Evolutionary conservation across 2,329 filamentous ascomycete species (phyloP).

Genomic region (Botrytis deweyae): DNA sequence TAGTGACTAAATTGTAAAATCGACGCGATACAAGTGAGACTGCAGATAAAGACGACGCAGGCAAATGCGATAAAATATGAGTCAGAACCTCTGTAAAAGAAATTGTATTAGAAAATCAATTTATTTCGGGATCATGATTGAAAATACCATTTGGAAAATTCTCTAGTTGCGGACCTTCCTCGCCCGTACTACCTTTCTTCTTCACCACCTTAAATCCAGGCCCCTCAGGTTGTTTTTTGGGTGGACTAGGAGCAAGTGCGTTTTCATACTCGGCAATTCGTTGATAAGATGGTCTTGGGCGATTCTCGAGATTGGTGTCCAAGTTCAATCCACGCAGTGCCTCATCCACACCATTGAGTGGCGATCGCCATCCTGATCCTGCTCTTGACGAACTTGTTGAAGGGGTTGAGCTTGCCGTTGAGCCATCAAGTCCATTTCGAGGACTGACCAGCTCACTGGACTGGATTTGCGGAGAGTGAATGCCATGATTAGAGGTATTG

Average conservation of each 20-base stretch:
- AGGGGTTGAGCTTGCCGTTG: conserved; percentile 30
- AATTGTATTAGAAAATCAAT: conserved; percentile 31
- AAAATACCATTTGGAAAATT: conserved; percentile 77
- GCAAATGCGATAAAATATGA: conserved; percentile 85
- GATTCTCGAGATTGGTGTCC: conserved; percentile 32
- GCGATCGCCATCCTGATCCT: conserved; percentile 15
- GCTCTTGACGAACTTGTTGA: conserved; percentile 24
- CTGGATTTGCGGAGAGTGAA: conserved; percentile 46
- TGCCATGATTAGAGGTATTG: conserved; percentile 57
- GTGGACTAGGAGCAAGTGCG: conserved; percentile 50
- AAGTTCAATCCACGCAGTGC: conserved; percentile 54
- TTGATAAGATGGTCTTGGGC: conserved; percentile 41
- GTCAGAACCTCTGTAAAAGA: conserved; percentile 75
- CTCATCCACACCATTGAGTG: conserved; percentile 48
- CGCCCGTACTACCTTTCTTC: conserved; percentile 39
- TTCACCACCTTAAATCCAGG: conserved; percentile 57
- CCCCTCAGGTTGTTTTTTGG: conserved; percentile 44
- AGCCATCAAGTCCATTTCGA: conserved; percentile 27
- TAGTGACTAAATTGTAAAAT: conserved; percentile 84
- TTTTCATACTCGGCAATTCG: conserved; percentile 62
- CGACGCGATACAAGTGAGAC: conserved; percentile 84
- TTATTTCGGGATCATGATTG: not conserved
- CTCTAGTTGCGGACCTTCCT: conserved; percentile 36
- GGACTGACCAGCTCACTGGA: conserved; percentile 41
- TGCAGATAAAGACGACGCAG: conserved; percentile 77